Evolutionary conservation across 2,329 filamentous ascomycete species (phyloP), one percentile per base, ranked within the genome.

Genomic region (Fusarium denticulatum): DNA sequence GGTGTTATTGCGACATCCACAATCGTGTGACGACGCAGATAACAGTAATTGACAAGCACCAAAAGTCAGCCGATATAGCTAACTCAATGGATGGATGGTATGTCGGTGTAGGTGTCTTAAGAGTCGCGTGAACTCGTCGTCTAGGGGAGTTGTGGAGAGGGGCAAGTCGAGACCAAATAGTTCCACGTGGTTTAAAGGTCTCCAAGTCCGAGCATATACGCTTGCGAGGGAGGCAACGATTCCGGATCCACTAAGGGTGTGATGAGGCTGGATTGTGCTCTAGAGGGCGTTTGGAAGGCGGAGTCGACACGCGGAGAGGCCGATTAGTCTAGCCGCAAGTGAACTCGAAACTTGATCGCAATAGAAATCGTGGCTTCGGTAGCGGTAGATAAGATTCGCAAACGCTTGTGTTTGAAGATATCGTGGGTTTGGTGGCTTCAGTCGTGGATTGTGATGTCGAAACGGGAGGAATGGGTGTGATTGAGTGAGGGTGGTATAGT

Each of bases 141-240:
- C 40, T 39, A 65, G 39, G 34, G 47, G 53, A 52, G 49, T 47
- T 62, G 64, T 24, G 56, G 59, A 52, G 59, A 73, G 69, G 62
- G 56, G 57, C 32, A 62, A 34, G 53, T 74, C 69, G 65, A 74
- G 67, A 76, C 71, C 65, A 67, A 73, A 71, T 73, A 67, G 71
- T 65, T 75, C 74, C 74, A 76, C 74, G 76, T 76, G 71, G 72
- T 76, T 69, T 22, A 66, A 71, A 60, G 61, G 71, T 68, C 60
- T 73, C 49, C 64, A 78, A 69, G 55, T 63, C 47, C 64, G 58
- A 60, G 60, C 46, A 71, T 72, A 63, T 50, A 72, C 55, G 70
- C 64, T 71, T 71, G 65, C 52, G 50, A 67, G 52, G 46, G 52
- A 63, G 67, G 57, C 18, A 69, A 32, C 63, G 52, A 64, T 62